Evolutionary conservation across 768 basidiomycete genomes (phyloP).

Genomic region (Lentinus tigrinus): DNA sequence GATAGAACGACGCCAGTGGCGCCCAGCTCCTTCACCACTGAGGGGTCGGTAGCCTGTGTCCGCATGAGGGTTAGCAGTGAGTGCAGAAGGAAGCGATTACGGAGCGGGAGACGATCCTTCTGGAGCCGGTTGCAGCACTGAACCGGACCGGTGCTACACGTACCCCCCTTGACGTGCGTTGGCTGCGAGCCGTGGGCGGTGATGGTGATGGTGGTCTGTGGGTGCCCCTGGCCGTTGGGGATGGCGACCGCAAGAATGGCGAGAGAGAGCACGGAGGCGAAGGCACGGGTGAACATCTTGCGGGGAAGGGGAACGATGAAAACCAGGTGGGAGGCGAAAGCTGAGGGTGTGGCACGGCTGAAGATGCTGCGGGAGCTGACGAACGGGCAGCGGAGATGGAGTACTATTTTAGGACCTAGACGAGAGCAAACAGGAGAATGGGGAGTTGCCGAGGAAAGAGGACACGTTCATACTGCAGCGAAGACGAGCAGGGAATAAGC

Average conservation of each 20-base stretch:
- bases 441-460: too few species aligned
- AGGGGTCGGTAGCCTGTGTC: neutral
- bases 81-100: too few species aligned
- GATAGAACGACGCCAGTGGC: conserved; percentile 19
- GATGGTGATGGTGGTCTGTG: neutral
- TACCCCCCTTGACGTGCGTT: neutral
- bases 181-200: neutral
- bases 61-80: neutral
- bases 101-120: neutral
- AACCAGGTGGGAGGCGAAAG: neutral
- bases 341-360: too few species aligned
- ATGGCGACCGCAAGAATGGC: conserved; percentile 5
- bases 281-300: neutral
- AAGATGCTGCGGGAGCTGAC: too few species aligned
- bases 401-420: too few species aligned
- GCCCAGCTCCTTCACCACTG: conserved; percentile 3
- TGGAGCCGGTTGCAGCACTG: neutral
- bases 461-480: too few species aligned
- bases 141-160: neutral
- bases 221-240: neutral
- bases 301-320: neutral
- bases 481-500: too few species aligned
- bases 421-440: too few species aligned
- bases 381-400: too few species aligned
- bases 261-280: neutral